phyloP scores from a whole-genome alignment of 176 grass and related monocot species.

The Oryza brachyantha region DNA sequence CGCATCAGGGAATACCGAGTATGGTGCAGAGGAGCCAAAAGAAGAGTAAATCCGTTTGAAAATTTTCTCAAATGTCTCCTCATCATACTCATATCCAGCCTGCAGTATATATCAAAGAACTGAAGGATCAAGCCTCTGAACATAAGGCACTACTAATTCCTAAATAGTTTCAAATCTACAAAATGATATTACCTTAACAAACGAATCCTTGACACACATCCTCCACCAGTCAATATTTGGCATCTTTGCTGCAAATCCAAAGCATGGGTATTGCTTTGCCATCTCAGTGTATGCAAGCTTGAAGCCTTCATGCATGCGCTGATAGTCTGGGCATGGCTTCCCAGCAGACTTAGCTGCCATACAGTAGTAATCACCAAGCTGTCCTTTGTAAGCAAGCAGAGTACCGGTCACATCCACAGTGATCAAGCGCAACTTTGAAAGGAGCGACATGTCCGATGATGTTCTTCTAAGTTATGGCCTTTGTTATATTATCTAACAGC shows the following conservation, averaged over 20 bases:
- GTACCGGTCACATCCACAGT: constrained; percentile 98
- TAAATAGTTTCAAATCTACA: neutral
- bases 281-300: constrained; percentile 86
- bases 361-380: constrained; percentile 97
- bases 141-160: neutral
- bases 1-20: constrained; percentile 73
- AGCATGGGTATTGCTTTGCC: constrained; percentile 77
- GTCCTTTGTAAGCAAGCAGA: constrained; percentile 89
- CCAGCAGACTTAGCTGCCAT: constrained; percentile 92
- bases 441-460: constrained; percentile 57
- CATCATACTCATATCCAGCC: constrained; percentile 93
- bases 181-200: constrained; percentile 48
- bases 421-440: constrained; percentile 74
- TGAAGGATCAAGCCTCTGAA: neutral
- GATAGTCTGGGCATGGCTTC: constrained; percentile 91
- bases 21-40: constrained; percentile 89
- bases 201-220: constrained; percentile 86
- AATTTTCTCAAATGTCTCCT: constrained; percentile 94
- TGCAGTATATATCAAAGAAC: constrained; percentile 34
- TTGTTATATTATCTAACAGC: constrained; percentile 17
- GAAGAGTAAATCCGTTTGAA: constrained; percentile 87
- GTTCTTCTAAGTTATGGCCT: neutral
- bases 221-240: constrained; percentile 91
- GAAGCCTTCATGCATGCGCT: constrained; percentile 92
- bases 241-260: constrained; percentile 82